These are phyloP conservation scores for Astragalus membranaceus DNA, from an alignment of 306 rosid genomes.

Conservation along the genomic window DNA sequence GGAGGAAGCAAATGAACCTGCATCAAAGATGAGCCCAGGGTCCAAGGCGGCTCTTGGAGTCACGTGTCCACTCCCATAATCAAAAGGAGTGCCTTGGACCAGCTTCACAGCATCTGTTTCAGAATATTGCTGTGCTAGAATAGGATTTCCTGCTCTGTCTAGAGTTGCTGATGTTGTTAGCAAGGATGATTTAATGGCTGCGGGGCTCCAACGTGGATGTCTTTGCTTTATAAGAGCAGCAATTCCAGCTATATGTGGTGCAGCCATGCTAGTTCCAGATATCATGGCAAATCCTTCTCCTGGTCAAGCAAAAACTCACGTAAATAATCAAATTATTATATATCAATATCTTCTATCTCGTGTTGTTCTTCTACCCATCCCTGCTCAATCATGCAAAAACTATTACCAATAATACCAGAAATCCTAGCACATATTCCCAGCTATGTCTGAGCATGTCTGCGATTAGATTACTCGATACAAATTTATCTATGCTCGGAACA, in stretches of 20 bases:
- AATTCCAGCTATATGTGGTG: constrained; percentile 97
- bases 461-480: background rate
- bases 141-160: constrained; percentile 83
- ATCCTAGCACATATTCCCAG: background rate
- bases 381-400: background rate
- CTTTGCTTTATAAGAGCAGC: constrained; percentile 93
- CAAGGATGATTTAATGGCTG: constrained; percentile 93
- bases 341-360: background rate
- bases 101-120: constrained; percentile 75
- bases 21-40: constrained; percentile 95
- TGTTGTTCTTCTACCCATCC: background rate
- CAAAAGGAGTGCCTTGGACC: constrained; percentile 78
- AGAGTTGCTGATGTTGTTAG: constrained; percentile 84
- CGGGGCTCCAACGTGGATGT: constrained; percentile 98
- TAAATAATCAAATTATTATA: constrained; percentile 2
- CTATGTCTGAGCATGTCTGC: background rate
- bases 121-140: constrained; percentile 83
- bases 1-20: constrained; percentile 46
- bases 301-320: constrained; percentile 23
- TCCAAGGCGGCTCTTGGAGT: constrained; percentile 89
- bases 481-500: background rate
- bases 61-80: constrained; percentile 95
- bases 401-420: constrained; percentile 14
- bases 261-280: constrained; percentile 99
- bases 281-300: constrained; percentile 98